These are phyloP conservation scores for Garcia nutans DNA, from an alignment of 345 rosid species.

Conservation along the genomic window DNA sequence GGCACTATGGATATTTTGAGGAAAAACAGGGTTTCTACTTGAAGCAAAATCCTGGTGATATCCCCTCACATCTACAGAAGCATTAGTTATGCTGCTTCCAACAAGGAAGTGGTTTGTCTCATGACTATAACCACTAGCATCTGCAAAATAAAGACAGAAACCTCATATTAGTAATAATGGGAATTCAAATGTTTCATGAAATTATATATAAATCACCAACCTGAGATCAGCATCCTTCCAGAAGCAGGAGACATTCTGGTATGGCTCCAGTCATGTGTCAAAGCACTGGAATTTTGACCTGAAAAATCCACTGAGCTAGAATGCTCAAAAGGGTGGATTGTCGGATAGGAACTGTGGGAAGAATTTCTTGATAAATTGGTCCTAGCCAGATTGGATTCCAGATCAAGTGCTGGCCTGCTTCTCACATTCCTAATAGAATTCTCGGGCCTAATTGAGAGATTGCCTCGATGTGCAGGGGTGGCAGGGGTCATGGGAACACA, in stretches of 20 bases:
- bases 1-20: conserved; percentile 47
- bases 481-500: conserved; percentile 36
- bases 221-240: conserved; percentile 51
- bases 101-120: conserved; percentile 45
- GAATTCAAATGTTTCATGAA: not conserved
- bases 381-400: conserved; percentile 50
- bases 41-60: conserved; percentile 48
- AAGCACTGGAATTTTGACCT: conserved; percentile 44
- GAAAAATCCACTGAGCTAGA: conserved; percentile 41
- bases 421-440: conserved; percentile 74
- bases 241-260: conserved; percentile 43
- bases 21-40: conserved; percentile 47
- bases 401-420: conserved; percentile 63
- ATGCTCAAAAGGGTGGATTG: conserved; percentile 45
- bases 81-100: conserved; percentile 41
- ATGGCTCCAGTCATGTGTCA: conserved; percentile 59
- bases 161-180: conserved; percentile 6
- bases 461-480: conserved; percentile 43
- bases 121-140: conserved; percentile 48
- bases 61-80: conserved; percentile 43
- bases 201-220: conserved; percentile 25
- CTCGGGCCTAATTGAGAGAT: conserved; percentile 59
- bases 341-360: conserved; percentile 38
- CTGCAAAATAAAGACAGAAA: conserved; percentile 41
- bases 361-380: conserved; percentile 44